Conservation (phyloP, 2,329 filamentous ascomycete genomes). For the Hypoxylon sp. region DNA sequence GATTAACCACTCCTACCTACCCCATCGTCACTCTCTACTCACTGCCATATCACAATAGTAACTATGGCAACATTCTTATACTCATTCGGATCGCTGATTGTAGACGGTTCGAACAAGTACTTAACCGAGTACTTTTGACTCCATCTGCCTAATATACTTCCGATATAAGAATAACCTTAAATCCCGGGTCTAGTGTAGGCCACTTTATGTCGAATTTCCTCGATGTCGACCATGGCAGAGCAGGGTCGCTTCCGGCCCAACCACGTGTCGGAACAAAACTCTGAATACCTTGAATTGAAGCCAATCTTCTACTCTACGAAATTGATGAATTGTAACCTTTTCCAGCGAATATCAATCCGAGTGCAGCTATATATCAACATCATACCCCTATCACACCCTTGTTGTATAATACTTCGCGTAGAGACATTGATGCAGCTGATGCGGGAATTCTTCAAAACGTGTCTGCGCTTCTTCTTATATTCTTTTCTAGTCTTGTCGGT, state of each 20-base stretch:
- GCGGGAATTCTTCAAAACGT: conserved; percentile 22
- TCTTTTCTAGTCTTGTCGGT: conserved; percentile 12
- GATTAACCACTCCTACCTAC: conserved; percentile 53
- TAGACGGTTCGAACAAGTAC: conserved; percentile 59
- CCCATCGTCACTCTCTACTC: conserved; percentile 50
- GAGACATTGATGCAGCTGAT: conserved; percentile 30
- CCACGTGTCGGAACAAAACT: conserved; percentile 28
- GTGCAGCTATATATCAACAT: conserved; percentile 48
- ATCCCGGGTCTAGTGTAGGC: conserved; percentile 46
- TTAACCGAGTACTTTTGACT: conserved; percentile 49
- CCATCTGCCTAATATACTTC: conserved; percentile 41
- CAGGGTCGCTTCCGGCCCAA: conserved; percentile 21
- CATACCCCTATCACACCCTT: conserved; percentile 17
- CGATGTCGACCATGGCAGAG: conserved; percentile 38
- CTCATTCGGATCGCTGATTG: conserved; percentile 71
- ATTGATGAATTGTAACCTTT: conserved; percentile 25
- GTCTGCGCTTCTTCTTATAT: conserved; percentile 17
- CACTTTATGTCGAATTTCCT: conserved; percentile 46
- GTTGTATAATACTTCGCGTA: conserved; percentile 39
- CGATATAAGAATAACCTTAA: conserved; percentile 33
- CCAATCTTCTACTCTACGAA: conserved; percentile 14
- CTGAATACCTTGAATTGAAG: conserved; percentile 28
- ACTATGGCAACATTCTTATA: conserved; percentile 71
- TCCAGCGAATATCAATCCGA: conserved; percentile 26
- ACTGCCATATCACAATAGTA: conserved; percentile 36